A percentile compares a stretch with the other conserved stretches of the same genome.
phyloP scores from a whole-genome alignment of 345 rosid genomes.

The Populus simonii region DNA sequence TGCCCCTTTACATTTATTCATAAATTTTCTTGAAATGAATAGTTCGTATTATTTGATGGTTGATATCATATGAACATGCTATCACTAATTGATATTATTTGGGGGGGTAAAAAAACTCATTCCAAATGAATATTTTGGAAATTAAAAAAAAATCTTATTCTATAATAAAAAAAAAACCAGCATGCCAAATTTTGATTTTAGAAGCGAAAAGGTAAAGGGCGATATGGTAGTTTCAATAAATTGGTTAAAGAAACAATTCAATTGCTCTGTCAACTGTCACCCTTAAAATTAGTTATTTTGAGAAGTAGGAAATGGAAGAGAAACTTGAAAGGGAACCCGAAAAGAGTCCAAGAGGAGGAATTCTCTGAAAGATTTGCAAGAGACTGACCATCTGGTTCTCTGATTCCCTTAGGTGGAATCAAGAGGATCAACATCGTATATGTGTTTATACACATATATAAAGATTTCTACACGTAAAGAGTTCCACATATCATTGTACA shows the following conservation, averaged over 20 bases:
- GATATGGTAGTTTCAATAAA: constrained; percentile 1
- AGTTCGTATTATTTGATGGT: too few relatives aligned
- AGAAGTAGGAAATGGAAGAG: not conserved
- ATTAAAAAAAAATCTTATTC: too few relatives aligned
- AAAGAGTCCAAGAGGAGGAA: not conserved
- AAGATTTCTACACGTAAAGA: not conserved
- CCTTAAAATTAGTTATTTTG: constrained; percentile 6
- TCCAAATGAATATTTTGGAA: too few relatives aligned
- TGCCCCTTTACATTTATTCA: too few relatives aligned
- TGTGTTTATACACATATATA: not conserved
- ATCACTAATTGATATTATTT: not conserved
- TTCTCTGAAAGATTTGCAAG: not conserved
- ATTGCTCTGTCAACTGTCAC: not conserved
- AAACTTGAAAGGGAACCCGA: not conserved
- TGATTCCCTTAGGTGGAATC: constrained; percentile 63
- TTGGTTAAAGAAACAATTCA: not conserved
- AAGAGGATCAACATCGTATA: constrained; percentile 48
- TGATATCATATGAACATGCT: not conserved
- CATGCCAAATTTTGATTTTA: not conserved
- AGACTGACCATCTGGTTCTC: constrained; percentile 44
- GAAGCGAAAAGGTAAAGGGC: not conserved
- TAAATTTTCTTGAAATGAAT: too few relatives aligned
- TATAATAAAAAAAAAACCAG: not conserved
- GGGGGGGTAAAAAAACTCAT: not conserved
- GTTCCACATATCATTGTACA: not conserved